phyloP scores from a whole-genome alignment of 31 red algal species.

The Asparagopsis taxiformis region DNA sequence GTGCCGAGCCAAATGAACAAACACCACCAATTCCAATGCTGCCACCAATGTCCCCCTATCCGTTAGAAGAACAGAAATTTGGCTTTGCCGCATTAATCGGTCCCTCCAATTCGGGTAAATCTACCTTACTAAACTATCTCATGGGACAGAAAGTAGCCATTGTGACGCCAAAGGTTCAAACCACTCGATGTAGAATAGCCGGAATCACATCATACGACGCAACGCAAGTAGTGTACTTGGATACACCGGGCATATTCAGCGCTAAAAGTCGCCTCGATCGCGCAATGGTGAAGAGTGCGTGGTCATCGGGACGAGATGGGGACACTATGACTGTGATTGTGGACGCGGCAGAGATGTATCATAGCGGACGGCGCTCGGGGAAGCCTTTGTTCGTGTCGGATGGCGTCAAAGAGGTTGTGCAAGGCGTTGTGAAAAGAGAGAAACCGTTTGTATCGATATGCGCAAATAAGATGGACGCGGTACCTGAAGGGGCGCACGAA shows the following conservation, averaged over 20 bases:
- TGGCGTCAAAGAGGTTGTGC: slow-evolving; percentile 4
- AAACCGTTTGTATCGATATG: slow-evolving; percentile 30
- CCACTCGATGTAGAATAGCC: slow-evolving; percentile 80
- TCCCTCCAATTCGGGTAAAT: slow-evolving; percentile 98
- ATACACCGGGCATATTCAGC: slow-evolving; percentile 94
- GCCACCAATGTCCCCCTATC: slow-evolving; percentile 5
- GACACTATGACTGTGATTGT: slow-evolving; percentile 85
- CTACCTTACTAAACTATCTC: slow-evolving; percentile 92
- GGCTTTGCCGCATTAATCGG: slow-evolving; percentile 94
- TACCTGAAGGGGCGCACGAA: slow-evolving; percentile 25
- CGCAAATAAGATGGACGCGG: slow-evolving; percentile 88
- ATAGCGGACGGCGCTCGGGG: slow-evolving; percentile 16
- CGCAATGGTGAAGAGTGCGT: slow-evolving; percentile 94
- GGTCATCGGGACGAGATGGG: slow-evolving; percentile 55
- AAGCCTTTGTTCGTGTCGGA: slow-evolving; percentile 2
- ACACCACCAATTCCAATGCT: slow-evolving; percentile 7
- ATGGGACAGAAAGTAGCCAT: slow-evolving; percentile 94
- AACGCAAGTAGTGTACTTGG: slow-evolving; percentile 81
- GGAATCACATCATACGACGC: slow-evolving; percentile 73
- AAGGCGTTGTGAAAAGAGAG: slow-evolving; percentile 4
- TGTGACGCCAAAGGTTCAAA: slow-evolving; percentile 96
- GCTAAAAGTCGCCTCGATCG: slow-evolving; percentile 66
- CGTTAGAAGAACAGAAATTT: slow-evolving; percentile 32
- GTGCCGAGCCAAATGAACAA: no score
- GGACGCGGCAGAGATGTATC: slow-evolving; percentile 61